These are phyloP conservation scores for Nepenthes mirabilis DNA, from an alignment of 148 eudicot genomes.

Conservation along the genomic window DNA sequence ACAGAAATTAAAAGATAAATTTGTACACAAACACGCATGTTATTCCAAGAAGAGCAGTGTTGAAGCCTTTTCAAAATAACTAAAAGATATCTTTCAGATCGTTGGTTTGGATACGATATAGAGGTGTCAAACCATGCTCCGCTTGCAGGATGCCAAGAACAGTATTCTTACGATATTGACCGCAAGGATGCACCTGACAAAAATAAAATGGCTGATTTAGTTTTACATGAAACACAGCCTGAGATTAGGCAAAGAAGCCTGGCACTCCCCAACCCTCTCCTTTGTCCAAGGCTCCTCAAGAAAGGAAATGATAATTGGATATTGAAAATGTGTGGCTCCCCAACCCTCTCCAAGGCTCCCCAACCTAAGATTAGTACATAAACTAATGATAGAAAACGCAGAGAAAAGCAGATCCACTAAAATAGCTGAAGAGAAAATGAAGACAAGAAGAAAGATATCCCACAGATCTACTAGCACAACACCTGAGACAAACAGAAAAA, in stretches of 20 bases:
- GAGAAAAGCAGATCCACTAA: too few relatives aligned
- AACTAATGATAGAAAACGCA: too few relatives aligned
- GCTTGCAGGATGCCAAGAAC: constrained; percentile 93
- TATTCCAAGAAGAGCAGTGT: constrained; percentile 2
- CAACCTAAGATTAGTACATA: too few relatives aligned
- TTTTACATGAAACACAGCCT: not conserved
- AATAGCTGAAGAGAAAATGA: not conserved
- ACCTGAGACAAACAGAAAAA: too few relatives aligned
- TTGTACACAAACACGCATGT: not conserved
- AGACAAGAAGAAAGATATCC: not conserved
- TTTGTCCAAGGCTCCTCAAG: not conserved
- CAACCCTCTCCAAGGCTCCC: too few relatives aligned
- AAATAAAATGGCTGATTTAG: constrained; percentile 4
- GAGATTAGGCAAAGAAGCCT: not conserved
- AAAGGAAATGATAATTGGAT: too few relatives aligned
- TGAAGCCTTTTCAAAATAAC: constrained; percentile 1
- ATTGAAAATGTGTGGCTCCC: too few relatives aligned
- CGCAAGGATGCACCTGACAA: constrained; percentile 87
- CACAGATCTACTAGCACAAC: too few relatives aligned
- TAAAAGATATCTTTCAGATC: not conserved
- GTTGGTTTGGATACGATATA: constrained; percentile 69
- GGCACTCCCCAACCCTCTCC: not conserved
- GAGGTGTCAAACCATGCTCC: constrained; percentile 71
- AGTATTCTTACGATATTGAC: constrained; percentile 95
- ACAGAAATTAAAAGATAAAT: not conserved